phyloP scores from a whole-genome alignment of 495 filamentous ascomycete genomes.

The Trichoderma orchidacearum region DNA sequence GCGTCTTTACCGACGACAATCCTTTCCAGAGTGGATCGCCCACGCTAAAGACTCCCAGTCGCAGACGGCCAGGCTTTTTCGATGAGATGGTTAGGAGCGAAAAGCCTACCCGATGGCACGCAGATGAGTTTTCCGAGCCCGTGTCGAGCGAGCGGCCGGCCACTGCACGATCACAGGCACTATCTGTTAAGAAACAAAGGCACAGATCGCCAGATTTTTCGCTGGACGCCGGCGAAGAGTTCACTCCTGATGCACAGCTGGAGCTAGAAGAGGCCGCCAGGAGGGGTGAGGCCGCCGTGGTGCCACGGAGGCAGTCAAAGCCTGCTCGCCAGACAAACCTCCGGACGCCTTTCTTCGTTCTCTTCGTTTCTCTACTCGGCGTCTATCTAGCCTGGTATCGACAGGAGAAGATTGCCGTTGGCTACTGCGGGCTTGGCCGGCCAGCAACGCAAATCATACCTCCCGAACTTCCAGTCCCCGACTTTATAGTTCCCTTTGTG shows the following conservation, averaged over 20 bases:
- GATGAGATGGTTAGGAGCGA: constrained; percentile 12
- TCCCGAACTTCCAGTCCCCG: constrained; percentile 33
- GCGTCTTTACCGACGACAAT: constrained; percentile 75
- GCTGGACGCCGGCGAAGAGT: constrained; percentile 65
- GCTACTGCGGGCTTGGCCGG: constrained; percentile 82
- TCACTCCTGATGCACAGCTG: constrained; percentile 77
- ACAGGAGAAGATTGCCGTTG: constrained; percentile 86
- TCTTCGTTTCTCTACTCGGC: constrained; percentile 49
- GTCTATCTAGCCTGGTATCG: constrained; percentile 76
- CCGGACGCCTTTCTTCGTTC: constrained; percentile 46
- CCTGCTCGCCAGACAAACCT: constrained; percentile 14
- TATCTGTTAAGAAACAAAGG: neutral
- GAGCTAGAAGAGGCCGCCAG: constrained; percentile 50
- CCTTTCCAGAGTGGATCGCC: constrained; percentile 80
- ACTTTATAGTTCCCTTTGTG: constrained; percentile 49
- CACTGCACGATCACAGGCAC: neutral
- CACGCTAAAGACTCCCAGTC: constrained; percentile 25
- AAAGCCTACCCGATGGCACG: constrained; percentile 17
- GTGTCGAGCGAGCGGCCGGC: constrained; percentile 34
- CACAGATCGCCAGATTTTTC: neutral
- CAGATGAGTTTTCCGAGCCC: constrained; percentile 13
- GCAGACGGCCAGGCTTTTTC: constrained; percentile 19
- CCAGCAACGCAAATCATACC: constrained; percentile 34
- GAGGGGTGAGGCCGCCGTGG: constrained; percentile 18
- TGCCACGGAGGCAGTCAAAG: constrained; percentile 12